phyloP scores from a whole-genome alignment of 768 basidiomycete species.

The Mycena galericulata region DNA sequence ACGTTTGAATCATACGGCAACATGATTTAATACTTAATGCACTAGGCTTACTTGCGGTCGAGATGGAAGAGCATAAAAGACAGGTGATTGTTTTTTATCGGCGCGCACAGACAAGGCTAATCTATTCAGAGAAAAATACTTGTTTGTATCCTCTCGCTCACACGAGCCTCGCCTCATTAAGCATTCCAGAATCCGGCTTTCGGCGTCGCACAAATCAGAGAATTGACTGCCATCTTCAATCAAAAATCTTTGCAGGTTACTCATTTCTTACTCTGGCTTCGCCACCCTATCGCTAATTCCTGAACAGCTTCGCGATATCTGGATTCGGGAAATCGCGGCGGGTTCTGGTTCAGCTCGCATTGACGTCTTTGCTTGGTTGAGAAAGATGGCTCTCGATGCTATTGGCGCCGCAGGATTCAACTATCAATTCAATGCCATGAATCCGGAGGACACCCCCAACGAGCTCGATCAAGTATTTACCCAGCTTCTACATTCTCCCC shows the following conservation, averaged over 20 bases:
- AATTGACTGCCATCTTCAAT: slow-evolving; percentile 49
- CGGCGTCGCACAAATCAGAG: slow-evolving; percentile 7
- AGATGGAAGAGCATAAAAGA: not conserved
- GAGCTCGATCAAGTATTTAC: slow-evolving; percentile 17
- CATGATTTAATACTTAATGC: too few species aligned
- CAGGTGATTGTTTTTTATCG: not conserved
- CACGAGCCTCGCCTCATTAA: not conserved
- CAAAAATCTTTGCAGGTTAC: slow-evolving; percentile 45
- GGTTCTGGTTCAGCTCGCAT: slow-evolving; percentile 28
- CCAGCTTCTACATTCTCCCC: slow-evolving; percentile 35
- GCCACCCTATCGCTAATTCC: slow-evolving; percentile 1
- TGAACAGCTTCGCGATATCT: not conserved
- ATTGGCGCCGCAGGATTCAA: slow-evolving; percentile 51
- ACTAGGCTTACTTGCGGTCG: not conserved
- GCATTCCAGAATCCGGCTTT: not conserved
- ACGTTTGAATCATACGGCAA: too few species aligned
- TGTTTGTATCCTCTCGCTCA: not conserved
- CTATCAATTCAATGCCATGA: not conserved
- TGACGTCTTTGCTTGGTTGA: slow-evolving; percentile 46
- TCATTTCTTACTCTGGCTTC: not conserved
- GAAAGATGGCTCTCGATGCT: slow-evolving; percentile 49
- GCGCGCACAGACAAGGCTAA: not conserved
- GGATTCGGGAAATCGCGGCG: not conserved
- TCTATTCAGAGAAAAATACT: not conserved
- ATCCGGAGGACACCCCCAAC: slow-evolving; percentile 25